Evolutionary conservation across 2,329 filamentous ascomycete genomes (phyloP).

Genomic region (Aspergillus glaucus): DNA sequence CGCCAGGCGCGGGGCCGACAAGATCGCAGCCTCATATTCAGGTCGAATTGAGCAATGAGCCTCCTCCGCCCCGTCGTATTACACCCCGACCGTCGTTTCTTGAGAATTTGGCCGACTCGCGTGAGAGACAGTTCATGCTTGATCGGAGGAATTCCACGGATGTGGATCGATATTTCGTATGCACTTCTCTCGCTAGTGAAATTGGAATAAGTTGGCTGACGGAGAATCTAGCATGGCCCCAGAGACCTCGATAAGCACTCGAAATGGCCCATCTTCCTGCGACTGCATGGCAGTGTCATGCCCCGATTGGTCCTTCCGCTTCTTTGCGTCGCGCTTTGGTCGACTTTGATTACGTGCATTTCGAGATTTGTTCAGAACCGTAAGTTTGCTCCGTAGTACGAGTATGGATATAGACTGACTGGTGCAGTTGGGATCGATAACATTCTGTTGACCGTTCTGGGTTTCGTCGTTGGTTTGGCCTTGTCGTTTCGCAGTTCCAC

Average conservation of each 20-base stretch:
- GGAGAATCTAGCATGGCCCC: constrained; percentile 38
- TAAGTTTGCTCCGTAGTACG: constrained; percentile 12
- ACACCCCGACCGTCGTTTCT: constrained; percentile 30
- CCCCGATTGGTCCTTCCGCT: constrained; percentile 69
- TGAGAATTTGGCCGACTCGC: constrained; percentile 25
- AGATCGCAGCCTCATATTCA: constrained; percentile 2
- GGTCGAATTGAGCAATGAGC: not conserved
- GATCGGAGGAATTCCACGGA: constrained; percentile 35
- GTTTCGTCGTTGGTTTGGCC: constrained; percentile 76
- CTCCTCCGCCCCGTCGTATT: constrained; percentile 8
- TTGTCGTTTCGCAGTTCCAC: constrained; percentile 71
- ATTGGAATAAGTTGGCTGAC: not conserved
- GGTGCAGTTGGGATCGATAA: constrained; percentile 52
- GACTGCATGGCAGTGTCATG: constrained; percentile 67
- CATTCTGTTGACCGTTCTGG: constrained; percentile 68
- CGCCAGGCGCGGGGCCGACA: constrained; percentile 5
- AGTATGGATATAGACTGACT: not conserved
- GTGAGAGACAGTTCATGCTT: constrained; percentile 26
- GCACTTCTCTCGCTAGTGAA: constrained; percentile 10
- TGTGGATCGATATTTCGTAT: constrained; percentile 57
- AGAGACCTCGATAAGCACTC: constrained; percentile 66
- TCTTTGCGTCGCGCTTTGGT: constrained; percentile 57
- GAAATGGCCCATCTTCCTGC: constrained; percentile 69
- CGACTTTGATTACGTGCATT: constrained; percentile 58
- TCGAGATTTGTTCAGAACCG: constrained; percentile 40